Percentiles rank a stretch among this genome's conserved stretches.
Evolutionary conservation across 2,329 filamentous ascomycete species (phyloP).

Genomic region (Stemphylium vesicarium): DNA sequence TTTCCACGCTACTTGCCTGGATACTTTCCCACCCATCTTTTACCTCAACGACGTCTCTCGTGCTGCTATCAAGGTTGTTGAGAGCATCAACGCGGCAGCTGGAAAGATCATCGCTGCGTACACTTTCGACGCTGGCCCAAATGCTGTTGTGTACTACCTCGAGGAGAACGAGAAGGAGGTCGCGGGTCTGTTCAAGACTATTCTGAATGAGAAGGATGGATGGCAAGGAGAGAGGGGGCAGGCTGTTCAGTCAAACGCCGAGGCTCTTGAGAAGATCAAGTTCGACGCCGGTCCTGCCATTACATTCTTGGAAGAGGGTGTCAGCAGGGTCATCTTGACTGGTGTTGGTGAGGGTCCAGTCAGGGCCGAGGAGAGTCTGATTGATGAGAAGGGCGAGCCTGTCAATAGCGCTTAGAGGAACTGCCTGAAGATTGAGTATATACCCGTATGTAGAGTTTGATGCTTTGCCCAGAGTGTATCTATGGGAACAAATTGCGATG

Average conservation of each 20-base stretch:
- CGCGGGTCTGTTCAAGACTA: slow-evolving; percentile 76
- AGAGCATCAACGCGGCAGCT: slow-evolving; percentile 82
- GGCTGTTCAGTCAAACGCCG: slow-evolving; percentile 56
- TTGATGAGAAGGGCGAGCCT: slow-evolving; percentile 63
- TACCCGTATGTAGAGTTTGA: slow-evolving; percentile 8
- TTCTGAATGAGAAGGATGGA: slow-evolving; percentile 69
- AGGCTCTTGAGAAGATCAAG: slow-evolving; percentile 67
- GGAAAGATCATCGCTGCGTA: slow-evolving; percentile 87
- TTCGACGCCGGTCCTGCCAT: slow-evolving; percentile 52
- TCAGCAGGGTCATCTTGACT: slow-evolving; percentile 89
- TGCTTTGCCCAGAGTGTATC: not conserved
- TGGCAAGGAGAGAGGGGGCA: slow-evolving; percentile 68
- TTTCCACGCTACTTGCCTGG: slow-evolving; percentile 93
- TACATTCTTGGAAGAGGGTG: slow-evolving; percentile 70
- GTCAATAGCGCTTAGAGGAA: slow-evolving; percentile 20
- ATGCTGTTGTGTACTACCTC: slow-evolving; percentile 94
- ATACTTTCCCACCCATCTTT: slow-evolving; percentile 97
- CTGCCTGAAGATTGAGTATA: slow-evolving; percentile 1
- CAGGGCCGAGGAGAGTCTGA: slow-evolving; percentile 77
- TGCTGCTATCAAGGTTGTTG: slow-evolving; percentile 85
- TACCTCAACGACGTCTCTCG: slow-evolving; percentile 96
- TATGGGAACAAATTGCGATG: no score
- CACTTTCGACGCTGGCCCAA: slow-evolving; percentile 96
- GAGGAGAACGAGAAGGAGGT: slow-evolving; percentile 77
- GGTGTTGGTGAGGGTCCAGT: slow-evolving; percentile 88